These are phyloP conservation scores for Cordia subcordata DNA, from an alignment of 257 asterid genomes.

Conservation along the genomic window DNA sequence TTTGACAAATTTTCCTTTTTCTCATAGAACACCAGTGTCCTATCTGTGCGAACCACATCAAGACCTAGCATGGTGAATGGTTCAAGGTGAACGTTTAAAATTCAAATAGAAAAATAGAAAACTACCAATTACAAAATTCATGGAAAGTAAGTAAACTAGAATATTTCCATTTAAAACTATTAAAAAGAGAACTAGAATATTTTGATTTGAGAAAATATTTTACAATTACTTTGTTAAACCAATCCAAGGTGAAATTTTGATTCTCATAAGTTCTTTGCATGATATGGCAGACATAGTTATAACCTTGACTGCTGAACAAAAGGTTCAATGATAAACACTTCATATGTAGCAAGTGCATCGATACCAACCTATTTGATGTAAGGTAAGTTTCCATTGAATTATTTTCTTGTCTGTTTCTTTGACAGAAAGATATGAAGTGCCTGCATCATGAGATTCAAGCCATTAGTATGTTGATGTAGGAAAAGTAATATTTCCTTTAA, in stretches of 20 bases:
- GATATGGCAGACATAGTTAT: too few species aligned
- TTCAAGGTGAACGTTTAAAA: constrained; percentile 8
- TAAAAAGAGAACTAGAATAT: too few species aligned
- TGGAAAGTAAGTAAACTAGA: too few species aligned
- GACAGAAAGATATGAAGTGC: constrained; percentile 16
- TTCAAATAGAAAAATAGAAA: constrained; percentile 1
- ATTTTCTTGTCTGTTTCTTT: constrained; percentile 58
- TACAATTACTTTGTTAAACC: too few species aligned
- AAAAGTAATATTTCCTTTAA: not conserved
- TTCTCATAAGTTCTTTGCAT: too few species aligned
- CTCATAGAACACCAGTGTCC: constrained; percentile 74
- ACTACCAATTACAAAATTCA: constrained; percentile 1
- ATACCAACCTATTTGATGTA: constrained; percentile 90
- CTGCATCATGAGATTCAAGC: constrained; percentile 13
- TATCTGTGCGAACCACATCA: constrained; percentile 88
- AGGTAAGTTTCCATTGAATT: constrained; percentile 83
- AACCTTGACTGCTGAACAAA: too few species aligned
- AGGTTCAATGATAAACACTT: too few species aligned
- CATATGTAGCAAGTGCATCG: not conserved
- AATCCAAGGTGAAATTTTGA: too few species aligned
- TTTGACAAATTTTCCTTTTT: constrained; percentile 68
- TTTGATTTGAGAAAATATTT: too few species aligned
- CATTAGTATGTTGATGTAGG: not conserved
- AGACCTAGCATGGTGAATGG: constrained; percentile 46
- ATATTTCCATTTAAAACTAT: too few species aligned